Evolutionary conservation across 129 eudicot genomes (phyloP), one percentile per base, ranked within the genome.

Genomic region (Tagetes erecta): DNA sequence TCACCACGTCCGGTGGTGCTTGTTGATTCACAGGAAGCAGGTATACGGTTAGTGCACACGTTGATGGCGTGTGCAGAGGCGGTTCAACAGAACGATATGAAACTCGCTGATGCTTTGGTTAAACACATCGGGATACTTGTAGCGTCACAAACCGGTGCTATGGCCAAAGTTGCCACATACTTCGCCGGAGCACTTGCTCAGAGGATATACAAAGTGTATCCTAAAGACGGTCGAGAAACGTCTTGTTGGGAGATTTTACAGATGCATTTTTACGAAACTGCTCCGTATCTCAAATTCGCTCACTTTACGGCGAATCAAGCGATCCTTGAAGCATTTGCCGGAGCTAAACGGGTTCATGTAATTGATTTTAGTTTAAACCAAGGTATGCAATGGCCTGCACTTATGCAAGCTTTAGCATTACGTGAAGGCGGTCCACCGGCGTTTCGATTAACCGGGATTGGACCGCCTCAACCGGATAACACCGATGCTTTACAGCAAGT

Each of bases 341-440:
- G 91, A 0, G 85, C 80, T 0, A 78, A n/a, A 10, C 71, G 79
- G 5, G 97, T 91, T 10, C 97, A 91, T 34, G 92, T 91, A 4
- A 68, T 91, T 10, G 97, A 91, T 85, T 91, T 91, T 58, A 83
- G 96, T 36, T 71, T 91, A 52, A 91, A 88, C 9, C 91, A 91
- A 53, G 97, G 97, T 76, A 86, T 88, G 96, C 97, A 91, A 64
- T 91, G 97, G 97, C 97, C 97, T 0, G 96, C 92, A 3, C 87
- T 91, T 67, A 76, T 91, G 86, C 97, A 88, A 62, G 96, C 96
- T 0, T 67, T 91, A 0, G 96, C 97, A n/a, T 62, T 86, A 12
- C 88, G 97, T 4, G 67, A 82, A 9, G 96, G 91, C 1, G 97
- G 97, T 3, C 97, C 97, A 2, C 97, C 97, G 13, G 60, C 80